Conservation (phyloP, 2,329 filamentous ascomycete genomes). For the Cercospora zeae-maydis region DNA sequence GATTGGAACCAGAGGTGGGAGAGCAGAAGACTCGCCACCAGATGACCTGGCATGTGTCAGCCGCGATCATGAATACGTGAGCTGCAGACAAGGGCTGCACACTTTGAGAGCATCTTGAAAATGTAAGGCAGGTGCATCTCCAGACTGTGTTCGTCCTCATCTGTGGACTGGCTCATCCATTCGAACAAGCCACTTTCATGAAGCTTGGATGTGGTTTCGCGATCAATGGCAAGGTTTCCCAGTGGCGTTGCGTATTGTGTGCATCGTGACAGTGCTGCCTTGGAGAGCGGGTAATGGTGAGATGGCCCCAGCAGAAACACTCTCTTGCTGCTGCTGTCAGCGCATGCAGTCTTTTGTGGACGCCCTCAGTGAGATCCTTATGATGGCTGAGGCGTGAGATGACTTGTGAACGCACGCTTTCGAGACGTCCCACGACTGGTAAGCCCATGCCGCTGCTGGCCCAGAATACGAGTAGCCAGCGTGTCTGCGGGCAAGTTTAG, state of each 20-base stretch:
- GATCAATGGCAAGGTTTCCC: slow-evolving; percentile 66
- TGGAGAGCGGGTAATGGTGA: slow-evolving; percentile 76
- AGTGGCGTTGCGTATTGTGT: slow-evolving; percentile 69
- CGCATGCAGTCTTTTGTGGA: neutral
- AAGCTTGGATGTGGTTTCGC: slow-evolving; percentile 51
- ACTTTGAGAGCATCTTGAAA: slow-evolving; percentile 67
- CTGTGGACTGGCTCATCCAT: slow-evolving; percentile 62
- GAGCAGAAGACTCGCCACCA: slow-evolving; percentile 46
- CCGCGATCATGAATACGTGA: neutral
- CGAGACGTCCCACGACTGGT: slow-evolving; percentile 79
- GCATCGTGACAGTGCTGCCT: slow-evolving; percentile 72
- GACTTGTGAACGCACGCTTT: slow-evolving; percentile 54
- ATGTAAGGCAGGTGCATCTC: slow-evolving; percentile 97
- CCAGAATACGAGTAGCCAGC: slow-evolving; percentile 93
- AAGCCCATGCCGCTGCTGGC: slow-evolving; percentile 88
- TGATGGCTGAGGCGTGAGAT: neutral
- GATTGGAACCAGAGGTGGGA: slow-evolving; percentile 77
- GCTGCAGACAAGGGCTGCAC: neutral
- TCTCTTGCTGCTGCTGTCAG: slow-evolving; percentile 58
- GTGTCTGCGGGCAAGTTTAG: slow-evolving; percentile 58
- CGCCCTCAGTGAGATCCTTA: neutral
- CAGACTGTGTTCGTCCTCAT: slow-evolving; percentile 84
- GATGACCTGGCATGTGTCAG: slow-evolving; percentile 31
- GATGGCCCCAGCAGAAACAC: slow-evolving; percentile 92
- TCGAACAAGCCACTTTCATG: slow-evolving; percentile 55